Evolutionary conservation across 2,329 filamentous ascomycete species (phyloP), one percentile per base, ranked within the genome.

Genomic region (Fusarium sp.): DNA sequence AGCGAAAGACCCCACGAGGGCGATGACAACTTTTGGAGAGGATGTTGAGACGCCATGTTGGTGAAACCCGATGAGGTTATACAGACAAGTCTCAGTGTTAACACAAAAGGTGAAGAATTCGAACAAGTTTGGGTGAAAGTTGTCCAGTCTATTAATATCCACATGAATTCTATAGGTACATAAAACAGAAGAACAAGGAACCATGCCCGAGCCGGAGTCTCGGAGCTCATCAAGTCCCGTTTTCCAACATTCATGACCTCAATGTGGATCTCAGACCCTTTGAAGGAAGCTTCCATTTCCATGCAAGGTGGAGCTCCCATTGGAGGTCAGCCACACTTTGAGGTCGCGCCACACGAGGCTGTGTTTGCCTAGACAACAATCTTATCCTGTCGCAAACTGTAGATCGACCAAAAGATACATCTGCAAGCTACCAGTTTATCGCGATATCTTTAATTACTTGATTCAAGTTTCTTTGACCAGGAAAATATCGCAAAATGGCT

Each of bases 1-100:
- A 91, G 85, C 4, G 91, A 93, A 60, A 88, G 73, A 42, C 85
- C 85, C 62, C 86, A 86, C 3, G 90, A 90, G 1, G 92, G 92
- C 63, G 91, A 90, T 5, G 84, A 76, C 22, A 93, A 80, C 41
- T 90, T 84, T 79, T 94, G 91, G 7, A 92, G 84, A 45, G 86
- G 88, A 80, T 93, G 90, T 41, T 40, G 63, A 54, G 67, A 73
- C 42, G 80, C 74, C 83, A 85, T 85, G 66, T 75, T 65, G 24
- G 25, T 25, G 11, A 40, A 46, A 30, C 24, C 32, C 14, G 34
- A 29, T 42, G 37, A 58, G 40, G 20, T 51, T 42, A 46, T 46
- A 11, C 27, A 29, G 32, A 22, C 18, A n/a, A 29, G 25, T 29
- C 25, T 47, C 25, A 9, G 18, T 27, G 11, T 46, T 25, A 13